Conservation (phyloP, 1,284 basidiomycete species). For the Sphagnurus paluster region DNA sequence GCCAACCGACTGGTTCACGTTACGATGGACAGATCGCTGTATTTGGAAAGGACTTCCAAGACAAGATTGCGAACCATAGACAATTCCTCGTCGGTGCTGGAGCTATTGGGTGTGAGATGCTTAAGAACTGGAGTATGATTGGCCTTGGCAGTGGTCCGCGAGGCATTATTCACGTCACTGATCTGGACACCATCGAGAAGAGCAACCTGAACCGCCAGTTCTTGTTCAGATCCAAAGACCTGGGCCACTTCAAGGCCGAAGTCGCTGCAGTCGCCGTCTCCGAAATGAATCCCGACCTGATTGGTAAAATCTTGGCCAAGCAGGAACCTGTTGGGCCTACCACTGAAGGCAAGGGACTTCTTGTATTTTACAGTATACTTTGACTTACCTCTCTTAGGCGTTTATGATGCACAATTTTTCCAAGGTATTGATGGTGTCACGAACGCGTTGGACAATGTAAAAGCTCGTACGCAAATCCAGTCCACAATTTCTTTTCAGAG, state of each 20-base stretch:
- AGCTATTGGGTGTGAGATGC: constrained; percentile 99
- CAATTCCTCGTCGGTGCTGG: constrained; percentile 98
- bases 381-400: constrained; percentile 48
- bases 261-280: constrained; percentile 91
- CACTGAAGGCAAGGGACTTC: constrained; percentile 71
- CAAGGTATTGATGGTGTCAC: constrained; percentile 90
- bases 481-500: constrained; percentile 4
- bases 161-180: constrained; percentile 92
- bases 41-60: constrained; percentile 92
- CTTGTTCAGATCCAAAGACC: constrained; percentile 95
- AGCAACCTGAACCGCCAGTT: constrained; percentile 99
- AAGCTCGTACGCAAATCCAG: constrained; percentile 72
- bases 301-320: constrained; percentile 85
- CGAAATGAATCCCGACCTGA: constrained; percentile 95
- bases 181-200: constrained; percentile 99
- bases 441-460: constrained; percentile 99
- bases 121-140: constrained; percentile 99
- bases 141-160: constrained; percentile 84
- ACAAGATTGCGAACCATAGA: constrained; percentile 87
- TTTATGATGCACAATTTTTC: constrained; percentile 93
- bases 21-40: constrained; percentile 98
- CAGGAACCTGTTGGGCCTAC: constrained; percentile 95
- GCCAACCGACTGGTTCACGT: constrained; percentile 79
- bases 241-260: constrained; percentile 98
- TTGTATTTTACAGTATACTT: constrained; percentile 6